Evolutionary conservation across 176 grass and related monocot species (phyloP).

Genomic region (Olyra latifolia): DNA sequence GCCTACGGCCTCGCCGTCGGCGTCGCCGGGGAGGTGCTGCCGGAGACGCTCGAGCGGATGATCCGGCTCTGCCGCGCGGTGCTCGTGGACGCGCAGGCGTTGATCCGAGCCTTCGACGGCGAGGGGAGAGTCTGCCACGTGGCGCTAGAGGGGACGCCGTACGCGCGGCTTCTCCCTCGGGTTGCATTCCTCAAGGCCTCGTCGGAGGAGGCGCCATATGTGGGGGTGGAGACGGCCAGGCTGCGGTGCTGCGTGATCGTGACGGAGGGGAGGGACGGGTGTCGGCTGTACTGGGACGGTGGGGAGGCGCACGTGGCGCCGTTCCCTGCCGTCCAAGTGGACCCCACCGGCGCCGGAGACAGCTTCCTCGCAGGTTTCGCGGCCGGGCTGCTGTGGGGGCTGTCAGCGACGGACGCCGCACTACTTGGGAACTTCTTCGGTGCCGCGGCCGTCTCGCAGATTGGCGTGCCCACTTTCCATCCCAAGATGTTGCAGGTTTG

Average conservation of each 20-base stretch:
- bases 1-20: conserved; percentile 78
- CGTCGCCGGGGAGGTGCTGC: conserved; percentile 70
- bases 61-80: conserved; percentile 67
- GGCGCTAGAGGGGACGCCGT: conserved; percentile 52
- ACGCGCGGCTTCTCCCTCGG: conserved; percentile 53
- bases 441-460: conserved; percentile 59
- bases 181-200: conserved; percentile 87
- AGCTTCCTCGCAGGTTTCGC: conserved; percentile 88
- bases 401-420: conserved; percentile 72
- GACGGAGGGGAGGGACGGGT: conserved; percentile 85
- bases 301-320: conserved; percentile 63
- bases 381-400: conserved; percentile 70
- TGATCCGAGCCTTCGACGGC: conserved; percentile 81
- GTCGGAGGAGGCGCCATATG: conserved; percentile 85
- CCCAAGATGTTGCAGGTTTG: conserved; percentile 83
- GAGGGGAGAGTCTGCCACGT: conserved; percentile 51
- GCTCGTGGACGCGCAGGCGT: conserved; percentile 88
- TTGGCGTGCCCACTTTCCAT: conserved; percentile 80
- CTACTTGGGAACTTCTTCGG: conserved; percentile 91
- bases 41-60: conserved; percentile 76
- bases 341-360: conserved; percentile 91
- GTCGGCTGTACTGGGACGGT: conserved; percentile 66
- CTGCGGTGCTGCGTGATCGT: conserved; percentile 79
- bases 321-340: conserved; percentile 71
- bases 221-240: conserved; percentile 66